Evolutionary conservation across 306 rosid genomes (phyloP), one percentile per base, ranked within the genome.

Genomic region (Malus sylvestris): DNA sequence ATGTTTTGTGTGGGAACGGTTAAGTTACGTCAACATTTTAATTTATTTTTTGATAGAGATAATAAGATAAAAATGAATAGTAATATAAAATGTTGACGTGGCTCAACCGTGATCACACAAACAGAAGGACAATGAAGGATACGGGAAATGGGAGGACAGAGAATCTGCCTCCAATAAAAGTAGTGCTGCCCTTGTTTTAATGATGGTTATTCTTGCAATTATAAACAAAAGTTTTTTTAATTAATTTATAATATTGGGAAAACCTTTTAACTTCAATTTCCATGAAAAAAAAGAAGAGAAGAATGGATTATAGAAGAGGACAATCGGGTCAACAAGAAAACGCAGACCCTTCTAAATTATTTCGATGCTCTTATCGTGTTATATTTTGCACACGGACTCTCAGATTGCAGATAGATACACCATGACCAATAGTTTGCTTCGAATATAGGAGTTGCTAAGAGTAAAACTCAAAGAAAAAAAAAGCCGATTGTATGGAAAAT

Each of bases 51-150:
- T 27, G 0, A 27, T 27, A 27, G 2, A 27, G 2, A 27, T 27
- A 27, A 27, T 27, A 27, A 27, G 27, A 2, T 2, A 27, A 27
- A 27, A 27, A 27, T 0, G 27, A 27, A 27, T 27, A 27, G 27
- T 27, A 27, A 27, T 27, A 27, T 27, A 27, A 27, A 27, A 27
- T 27, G 27, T 27, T 27, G 2, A 27, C 2, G 27, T 27, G 27
- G 2, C 2, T 27, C 0, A 27, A 27, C 27, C 27, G 2, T 27
- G 2, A 27, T 0, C 27, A 27, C 2, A 27, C 27, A 27, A 27
- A 27, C 2, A 27, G 27, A 1, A 27, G 27, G 27, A 0, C 27
- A 27, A 0, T 0, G 27, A 0, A 27, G 27, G 0, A 27, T 0
- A 27, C 27, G 0, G 27, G 27, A 27, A 27, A 0, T 27, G 27